phyloP scores from a whole-genome alignment of 2,329 filamentous ascomycete genomes.

The Hymenoscyphus salicellus region DNA sequence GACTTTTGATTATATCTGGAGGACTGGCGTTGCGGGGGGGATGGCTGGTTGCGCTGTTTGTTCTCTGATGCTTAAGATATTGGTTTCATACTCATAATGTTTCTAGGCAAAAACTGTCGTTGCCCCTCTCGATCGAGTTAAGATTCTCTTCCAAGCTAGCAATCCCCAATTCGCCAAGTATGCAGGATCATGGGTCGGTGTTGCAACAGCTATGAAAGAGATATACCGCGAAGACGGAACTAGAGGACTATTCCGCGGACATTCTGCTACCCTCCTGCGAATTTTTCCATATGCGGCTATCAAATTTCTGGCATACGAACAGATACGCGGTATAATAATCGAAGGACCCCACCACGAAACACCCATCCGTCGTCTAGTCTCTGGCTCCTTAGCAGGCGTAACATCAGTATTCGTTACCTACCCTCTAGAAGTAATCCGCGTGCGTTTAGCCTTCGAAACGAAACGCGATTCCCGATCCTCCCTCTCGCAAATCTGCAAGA shows the following conservation, averaged over 20 bases:
- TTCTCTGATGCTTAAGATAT: not conserved
- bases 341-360: constrained; percentile 72
- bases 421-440: constrained; percentile 86
- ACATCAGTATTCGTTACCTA: constrained; percentile 96
- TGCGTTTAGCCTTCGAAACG: constrained; percentile 92
- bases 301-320: constrained; percentile 97
- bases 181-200: constrained; percentile 80
- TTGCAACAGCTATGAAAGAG: constrained; percentile 75
- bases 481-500: constrained; percentile 71
- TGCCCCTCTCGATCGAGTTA: constrained; percentile 92
- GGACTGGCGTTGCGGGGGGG: constrained; percentile 82
- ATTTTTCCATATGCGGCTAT: constrained; percentile 98
- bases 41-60: constrained; percentile 85
- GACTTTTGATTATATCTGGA: constrained; percentile 78
- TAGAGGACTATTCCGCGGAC: constrained; percentile 81
- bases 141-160: constrained; percentile 95
- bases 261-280: constrained; percentile 87
- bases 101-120: constrained; percentile 88
- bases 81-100: constrained; percentile 5
- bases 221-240: constrained; percentile 75
- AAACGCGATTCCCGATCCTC: constrained; percentile 68
- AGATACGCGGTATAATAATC: constrained; percentile 80
- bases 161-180: constrained; percentile 95
- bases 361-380: constrained; percentile 68
- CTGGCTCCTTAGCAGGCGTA: constrained; percentile 74